Conservation (phyloP, 2,329 filamentous ascomycete genomes). For the Talaromyces sp. region DNA sequence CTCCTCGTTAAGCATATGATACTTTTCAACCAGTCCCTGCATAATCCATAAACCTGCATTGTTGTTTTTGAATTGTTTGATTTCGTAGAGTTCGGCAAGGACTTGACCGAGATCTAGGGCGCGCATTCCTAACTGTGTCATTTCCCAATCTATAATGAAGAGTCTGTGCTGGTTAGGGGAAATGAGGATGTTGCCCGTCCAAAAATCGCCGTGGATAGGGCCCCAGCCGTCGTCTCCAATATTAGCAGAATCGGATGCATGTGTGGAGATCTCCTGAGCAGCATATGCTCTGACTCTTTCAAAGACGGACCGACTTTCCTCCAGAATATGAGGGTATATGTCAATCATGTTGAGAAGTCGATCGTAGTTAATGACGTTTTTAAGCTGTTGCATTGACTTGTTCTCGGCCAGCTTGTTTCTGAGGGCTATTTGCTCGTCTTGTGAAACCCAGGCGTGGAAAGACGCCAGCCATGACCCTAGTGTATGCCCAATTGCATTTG, state of each 20-base stretch:
- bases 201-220: constrained; percentile 16
- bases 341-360: background rate
- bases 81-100: constrained; percentile 14
- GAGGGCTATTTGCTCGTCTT: background rate
- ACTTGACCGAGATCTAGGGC: constrained; percentile 12
- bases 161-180: background rate
- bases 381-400: constrained; percentile 12
- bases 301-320: constrained; percentile 6
- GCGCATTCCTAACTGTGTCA: constrained; percentile 12
- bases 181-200: constrained; percentile 16
- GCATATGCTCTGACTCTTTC: constrained; percentile 8
- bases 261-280: background rate
- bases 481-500: constrained; percentile 11
- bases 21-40: background rate
- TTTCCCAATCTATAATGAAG: constrained; percentile 16
- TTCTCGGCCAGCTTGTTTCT: constrained; percentile 1
- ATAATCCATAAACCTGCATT: constrained; percentile 14
- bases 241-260: background rate
- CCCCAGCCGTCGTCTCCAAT: background rate
- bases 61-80: constrained; percentile 9
- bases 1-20: background rate
- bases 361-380: constrained; percentile 14
- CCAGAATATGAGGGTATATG: constrained; percentile 10
- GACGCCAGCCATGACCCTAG: constrained; percentile 11
- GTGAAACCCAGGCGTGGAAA: constrained; percentile 11